A percentile compares a stretch with the other conserved stretches of the same genome.
Conservation (phyloP, 169 alveolate genomes). For the Ichthyophthirius multifiliis region DNA sequence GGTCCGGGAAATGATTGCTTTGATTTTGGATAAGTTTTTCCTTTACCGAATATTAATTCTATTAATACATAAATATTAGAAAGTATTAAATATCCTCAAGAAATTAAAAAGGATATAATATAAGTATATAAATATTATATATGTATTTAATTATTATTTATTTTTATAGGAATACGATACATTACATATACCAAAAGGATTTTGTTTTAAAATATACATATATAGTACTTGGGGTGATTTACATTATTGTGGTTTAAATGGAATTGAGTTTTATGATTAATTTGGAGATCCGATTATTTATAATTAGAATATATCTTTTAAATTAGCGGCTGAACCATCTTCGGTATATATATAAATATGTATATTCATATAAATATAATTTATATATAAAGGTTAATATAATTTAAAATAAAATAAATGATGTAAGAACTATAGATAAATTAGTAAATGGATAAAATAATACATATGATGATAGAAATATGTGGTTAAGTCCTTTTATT, state of each 20-base stretch:
- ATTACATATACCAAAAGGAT: conserved; percentile 58
- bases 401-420: conserved; percentile 45
- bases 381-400: not conserved
- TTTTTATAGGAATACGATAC: conserved; percentile 59
- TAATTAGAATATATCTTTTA: not conserved
- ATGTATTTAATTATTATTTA: not conserved
- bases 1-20: conserved; percentile 56
- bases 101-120: not conserved
- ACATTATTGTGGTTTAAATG: conserved; percentile 72
- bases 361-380: not conserved
- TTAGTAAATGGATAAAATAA: conserved; percentile 62
- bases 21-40: conserved; percentile 57
- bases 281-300: conserved; percentile 41
- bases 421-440: conserved; percentile 66
- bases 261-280: conserved; percentile 61
- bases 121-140: not conserved
- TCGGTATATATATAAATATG: conserved; percentile 20
- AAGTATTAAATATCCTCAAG: not conserved
- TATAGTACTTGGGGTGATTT: conserved; percentile 69
- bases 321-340: conserved; percentile 47
- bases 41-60: conserved; percentile 49
- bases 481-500: conserved; percentile 77
- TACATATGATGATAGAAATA: conserved; percentile 60
- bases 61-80: conserved; percentile 29
- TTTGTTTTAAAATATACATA: conserved; percentile 40